phyloP scores from a whole-genome alignment of 2,329 filamentous ascomycete genomes.

The Pleurostoma richardsiae region DNA sequence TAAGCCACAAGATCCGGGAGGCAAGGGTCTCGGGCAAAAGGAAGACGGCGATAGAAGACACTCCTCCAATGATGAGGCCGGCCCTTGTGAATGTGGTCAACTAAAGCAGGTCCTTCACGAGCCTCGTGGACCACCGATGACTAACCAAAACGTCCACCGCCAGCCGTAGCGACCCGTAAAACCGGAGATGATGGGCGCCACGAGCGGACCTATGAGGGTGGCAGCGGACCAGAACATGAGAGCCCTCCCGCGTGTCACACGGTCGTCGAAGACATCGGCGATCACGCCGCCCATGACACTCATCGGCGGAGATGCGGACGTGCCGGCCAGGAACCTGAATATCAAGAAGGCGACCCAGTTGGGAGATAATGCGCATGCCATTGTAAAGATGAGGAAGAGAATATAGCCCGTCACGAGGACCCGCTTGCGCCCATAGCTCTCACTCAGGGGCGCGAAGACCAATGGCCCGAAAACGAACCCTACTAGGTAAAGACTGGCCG shows the following conservation, averaged over 20 bases:
- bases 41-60: constrained; percentile 9
- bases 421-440: constrained; percentile 14
- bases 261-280: constrained; percentile 15
- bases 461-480: constrained; percentile 19
- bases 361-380: constrained; percentile 11
- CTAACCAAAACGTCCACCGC: constrained; percentile 17
- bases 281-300: constrained; percentile 18
- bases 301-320: constrained; percentile 16
- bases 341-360: constrained; percentile 15
- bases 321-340: constrained; percentile 14
- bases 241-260: constrained; percentile 13
- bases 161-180: constrained; percentile 13
- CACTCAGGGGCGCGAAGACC: constrained; percentile 17
- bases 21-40: constrained; percentile 18
- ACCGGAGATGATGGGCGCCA: constrained; percentile 15
- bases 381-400: constrained; percentile 12
- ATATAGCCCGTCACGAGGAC: constrained; percentile 9
- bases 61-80: constrained; percentile 11
- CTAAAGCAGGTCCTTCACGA: not conserved
- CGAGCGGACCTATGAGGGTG: constrained; percentile 17
- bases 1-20: constrained; percentile 13
- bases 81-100: constrained; percentile 6
- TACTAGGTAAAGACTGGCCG: constrained; percentile 16
- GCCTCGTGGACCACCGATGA: not conserved
- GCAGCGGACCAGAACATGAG: constrained; percentile 17